Evolutionary conservation across 495 filamentous ascomycete species (phyloP), one percentile per base, ranked within the genome.

Genomic region (Penicillium pancosmium): DNA sequence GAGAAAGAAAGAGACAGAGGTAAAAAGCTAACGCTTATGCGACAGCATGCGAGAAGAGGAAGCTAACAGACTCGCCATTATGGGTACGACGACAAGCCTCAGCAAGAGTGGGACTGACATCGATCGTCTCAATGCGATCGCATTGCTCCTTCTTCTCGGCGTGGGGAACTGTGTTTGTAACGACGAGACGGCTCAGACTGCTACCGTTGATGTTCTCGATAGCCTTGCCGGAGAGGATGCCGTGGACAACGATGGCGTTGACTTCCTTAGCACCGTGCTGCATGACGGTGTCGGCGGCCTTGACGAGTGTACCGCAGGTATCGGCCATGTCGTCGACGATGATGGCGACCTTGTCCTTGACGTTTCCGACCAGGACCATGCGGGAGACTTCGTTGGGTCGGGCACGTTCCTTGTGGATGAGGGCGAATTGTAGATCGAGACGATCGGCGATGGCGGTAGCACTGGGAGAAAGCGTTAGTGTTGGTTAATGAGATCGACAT

Each of bases 371-470:
- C 25, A 92, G 83, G 15, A 96, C 92, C 94, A 98, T 98, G 65
- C 90, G 90, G 19, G 89, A 91, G 61, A 98, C 93, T 73, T 97
- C 94, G 71, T 97, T 97, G 53, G 94, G 93, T 21, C 92, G 84
- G 1, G 93, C 89, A 54, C 94, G 92, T 76, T 98, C 93, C 78
- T 98, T 98, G 85, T 98, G 94, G 69, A 98, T 98, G 34, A 98
- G 86, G n/a, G 94, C 94, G 74, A 98, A 98, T 62, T 89, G 90
- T 53, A 93, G 86, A 68, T 97, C 92, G 48, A 98, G 85, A 21
- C 92, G 88, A 72, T 98, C 95, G 54, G 94, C 94, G 56, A 98
- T 97, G 9, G 88, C 91, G n/a, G 94, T 97, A 40, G 93, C 94
- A 71, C 93, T 80, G 47, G 43, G 18, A 23, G 16, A 6, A 46